Conservation (phyloP, 2,329 filamentous ascomycete species). For the Claviceps sp. region DNA sequence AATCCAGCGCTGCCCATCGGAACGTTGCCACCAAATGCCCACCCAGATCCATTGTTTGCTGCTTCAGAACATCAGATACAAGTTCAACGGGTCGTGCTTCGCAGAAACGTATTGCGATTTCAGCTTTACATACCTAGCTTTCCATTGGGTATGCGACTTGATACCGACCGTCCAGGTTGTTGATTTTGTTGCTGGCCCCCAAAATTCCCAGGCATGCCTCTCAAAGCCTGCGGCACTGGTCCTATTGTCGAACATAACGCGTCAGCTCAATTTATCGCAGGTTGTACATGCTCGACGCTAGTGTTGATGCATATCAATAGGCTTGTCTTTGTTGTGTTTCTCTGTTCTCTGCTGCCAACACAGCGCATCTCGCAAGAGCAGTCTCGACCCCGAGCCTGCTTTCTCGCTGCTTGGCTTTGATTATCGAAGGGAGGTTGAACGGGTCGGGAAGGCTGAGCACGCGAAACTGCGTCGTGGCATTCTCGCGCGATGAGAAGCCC, state of each 20-base stretch:
- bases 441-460: not conserved
- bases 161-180: conserved; percentile 35
- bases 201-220: conserved; percentile 48
- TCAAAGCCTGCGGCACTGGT: conserved; percentile 47
- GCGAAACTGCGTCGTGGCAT: not conserved
- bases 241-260: conserved; percentile 23
- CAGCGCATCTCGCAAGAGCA: not conserved
- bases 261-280: conserved; percentile 12
- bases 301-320: not conserved
- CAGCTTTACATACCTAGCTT: conserved; percentile 39
- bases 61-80: conserved; percentile 6
- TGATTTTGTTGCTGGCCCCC: conserved; percentile 46
- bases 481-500: not conserved
- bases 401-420: not conserved
- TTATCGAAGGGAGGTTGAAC: not conserved
- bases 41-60: conserved; percentile 41
- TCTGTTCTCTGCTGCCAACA: not conserved
- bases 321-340: not conserved
- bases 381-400: not conserved
- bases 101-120: not conserved
- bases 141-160: conserved; percentile 49
- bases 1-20: conserved; percentile 45
- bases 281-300: conserved; percentile 1
- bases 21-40: conserved; percentile 49
- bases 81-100: too few relatives aligned